These are phyloP conservation scores for Withania somnifera DNA, from an alignment of 305 asterid species.

Conservation along the genomic window DNA sequence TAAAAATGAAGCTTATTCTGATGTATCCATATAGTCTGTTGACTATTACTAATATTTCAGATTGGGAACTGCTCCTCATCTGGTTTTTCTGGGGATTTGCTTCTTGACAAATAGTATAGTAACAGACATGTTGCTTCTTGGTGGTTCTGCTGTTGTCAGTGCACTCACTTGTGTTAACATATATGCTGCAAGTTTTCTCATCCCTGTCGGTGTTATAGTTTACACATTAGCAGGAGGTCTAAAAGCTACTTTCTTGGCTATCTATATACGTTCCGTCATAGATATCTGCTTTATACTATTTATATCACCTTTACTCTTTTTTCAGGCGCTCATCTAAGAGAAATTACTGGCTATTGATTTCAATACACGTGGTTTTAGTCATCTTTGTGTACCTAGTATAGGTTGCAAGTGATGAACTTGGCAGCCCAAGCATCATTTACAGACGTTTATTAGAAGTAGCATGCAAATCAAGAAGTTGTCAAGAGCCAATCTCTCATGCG, in stretches of 20 bases:
- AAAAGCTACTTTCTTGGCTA: constrained; percentile 88
- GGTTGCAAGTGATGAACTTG: constrained; percentile 60
- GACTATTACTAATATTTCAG: constrained; percentile 13
- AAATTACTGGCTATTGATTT: neutral
- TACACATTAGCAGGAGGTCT: constrained; percentile 89
- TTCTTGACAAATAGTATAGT: constrained; percentile 80
- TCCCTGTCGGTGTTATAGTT: constrained; percentile 74
- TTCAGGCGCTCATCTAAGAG: neutral
- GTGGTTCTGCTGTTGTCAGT: constrained; percentile 85
- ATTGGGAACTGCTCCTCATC: constrained; percentile 89
- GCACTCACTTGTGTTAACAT: constrained; percentile 83
- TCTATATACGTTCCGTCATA: constrained; percentile 84
- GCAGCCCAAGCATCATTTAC: constrained; percentile 68
- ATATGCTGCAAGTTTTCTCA: constrained; percentile 86
- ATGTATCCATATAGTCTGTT: neutral
- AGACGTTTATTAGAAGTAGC: constrained; percentile 55
- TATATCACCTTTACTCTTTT: neutral
- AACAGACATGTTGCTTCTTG: constrained; percentile 91
- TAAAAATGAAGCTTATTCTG: neutral
- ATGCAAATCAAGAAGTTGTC: constrained; percentile 54
- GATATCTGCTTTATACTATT: constrained; percentile 20
- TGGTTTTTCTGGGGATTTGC: constrained; percentile 73
- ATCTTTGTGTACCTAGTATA: constrained; percentile 75
- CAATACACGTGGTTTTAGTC: constrained; percentile 79
- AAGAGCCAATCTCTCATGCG: constrained; percentile 42